These are phyloP conservation scores for Coniochaeta sp. DNA, from an alignment of 2,329 filamentous ascomycete species.

Conservation along the genomic window DNA sequence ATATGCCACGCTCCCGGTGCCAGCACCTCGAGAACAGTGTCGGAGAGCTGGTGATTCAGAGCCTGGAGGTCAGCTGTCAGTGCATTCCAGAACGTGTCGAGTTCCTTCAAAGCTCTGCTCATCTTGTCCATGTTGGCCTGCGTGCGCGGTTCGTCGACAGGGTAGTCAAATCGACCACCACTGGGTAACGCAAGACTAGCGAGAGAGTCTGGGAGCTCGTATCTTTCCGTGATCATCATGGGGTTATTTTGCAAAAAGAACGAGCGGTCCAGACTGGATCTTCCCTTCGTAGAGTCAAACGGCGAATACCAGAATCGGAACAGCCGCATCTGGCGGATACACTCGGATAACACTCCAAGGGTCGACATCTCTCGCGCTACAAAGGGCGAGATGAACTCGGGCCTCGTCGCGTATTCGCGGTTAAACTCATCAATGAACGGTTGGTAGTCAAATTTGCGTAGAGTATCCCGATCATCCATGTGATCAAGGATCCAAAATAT, in stretches of 20 bases:
- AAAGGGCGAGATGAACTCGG: slow-evolving; percentile 2
- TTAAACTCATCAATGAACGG: not conserved
- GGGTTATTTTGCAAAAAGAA: not conserved
- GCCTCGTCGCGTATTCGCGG: not conserved
- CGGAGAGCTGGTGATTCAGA: not conserved
- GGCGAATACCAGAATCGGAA: slow-evolving; percentile 9
- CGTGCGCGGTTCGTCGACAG: not conserved
- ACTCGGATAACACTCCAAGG: slow-evolving; percentile 5
- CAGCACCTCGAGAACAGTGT: not conserved
- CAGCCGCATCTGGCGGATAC: slow-evolving; percentile 5
- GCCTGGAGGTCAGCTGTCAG: not conserved
- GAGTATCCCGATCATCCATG: not conserved
- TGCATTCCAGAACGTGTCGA: not conserved
- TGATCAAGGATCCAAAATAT: not conserved
- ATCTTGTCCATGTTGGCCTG: not conserved
- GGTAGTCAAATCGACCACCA: slow-evolving; percentile 3
- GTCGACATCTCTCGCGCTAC: slow-evolving; percentile 4
- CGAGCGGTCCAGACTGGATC: too few species aligned
- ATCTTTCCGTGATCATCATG: not conserved
- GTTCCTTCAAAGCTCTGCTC: not conserved
- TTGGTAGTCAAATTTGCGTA: not conserved
- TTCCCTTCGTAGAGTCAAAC: too few species aligned
- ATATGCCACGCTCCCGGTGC: not conserved
- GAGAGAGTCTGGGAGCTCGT: not conserved
- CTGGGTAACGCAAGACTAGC: slow-evolving; percentile 4